Base-by-base conservation (phyloP, 2,329 filamentous ascomycete species). In the Diaporthe citri region DNA sequence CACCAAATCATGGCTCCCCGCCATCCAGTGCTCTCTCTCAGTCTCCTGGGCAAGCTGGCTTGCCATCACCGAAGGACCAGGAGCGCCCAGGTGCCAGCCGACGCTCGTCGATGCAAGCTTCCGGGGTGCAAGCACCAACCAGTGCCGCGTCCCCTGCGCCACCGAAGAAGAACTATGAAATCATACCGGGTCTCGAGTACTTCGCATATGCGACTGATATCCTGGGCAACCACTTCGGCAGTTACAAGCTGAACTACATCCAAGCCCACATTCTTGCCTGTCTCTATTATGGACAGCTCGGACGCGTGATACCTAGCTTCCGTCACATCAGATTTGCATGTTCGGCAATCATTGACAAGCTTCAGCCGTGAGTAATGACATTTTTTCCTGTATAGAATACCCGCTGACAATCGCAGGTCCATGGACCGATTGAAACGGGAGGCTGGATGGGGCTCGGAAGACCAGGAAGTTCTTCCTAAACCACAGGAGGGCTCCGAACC, bases 121-220 rank as follows among this genome's bases (percentile, higher is more conserved):
- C 73, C 17, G 71, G 71, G 4, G 51, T 64, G 55, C 62, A 70
- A 43, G 75, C 67, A 15, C 75, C 75, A 13, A 76, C 75, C 46
- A 60, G 79, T 87, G 83, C 2, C 76, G 78, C 77, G 56, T 78
- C 17, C 39, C 74, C 57, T 64, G 75, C 70, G 4, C 77, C 78
- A 10, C 75, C 81, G 9, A 85, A 81, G 77, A 78, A 90, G 78
- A 98, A 97, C 80, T 88, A 97, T 69, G 95, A 98, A 79, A 89
- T 94, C 9, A 94, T 98, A 76, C 96, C 97, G 0, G 97, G 97
- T 0, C 86, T 98, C 74, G 93, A 95, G 41, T 98, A 98, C 82
- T 98, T 96, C 82, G 94, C 94, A 1, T 92, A 94, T 76, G 96
- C 95, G 2, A 93, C 93, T 1, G 93, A 97, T 76, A 98, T 98